Evolutionary conservation across 2,329 filamentous ascomycete species (phyloP).

Genomic region (Chaetomiaceae sp.): DNA sequence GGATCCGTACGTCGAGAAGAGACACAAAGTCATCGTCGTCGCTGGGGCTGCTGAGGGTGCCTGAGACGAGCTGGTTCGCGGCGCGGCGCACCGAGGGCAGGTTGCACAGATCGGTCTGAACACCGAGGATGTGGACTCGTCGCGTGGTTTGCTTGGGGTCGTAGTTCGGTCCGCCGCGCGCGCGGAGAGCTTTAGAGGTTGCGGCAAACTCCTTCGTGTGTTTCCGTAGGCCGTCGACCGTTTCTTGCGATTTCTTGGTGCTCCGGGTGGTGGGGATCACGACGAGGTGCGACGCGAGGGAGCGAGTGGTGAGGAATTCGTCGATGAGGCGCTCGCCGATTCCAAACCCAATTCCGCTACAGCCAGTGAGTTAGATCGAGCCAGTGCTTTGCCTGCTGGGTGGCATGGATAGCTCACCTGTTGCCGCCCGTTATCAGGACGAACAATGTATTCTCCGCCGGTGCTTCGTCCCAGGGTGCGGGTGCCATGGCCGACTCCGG

Average conservation of each 20-base stretch:
- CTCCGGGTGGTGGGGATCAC: slow-evolving; percentile 81
- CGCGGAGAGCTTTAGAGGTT: slow-evolving; percentile 33
- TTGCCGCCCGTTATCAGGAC: slow-evolving; percentile 81
- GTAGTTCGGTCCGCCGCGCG: slow-evolving; percentile 34
- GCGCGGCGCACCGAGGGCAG: slow-evolving; percentile 44
- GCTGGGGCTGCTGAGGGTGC: slow-evolving; percentile 40
- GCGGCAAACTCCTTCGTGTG: slow-evolving; percentile 51
- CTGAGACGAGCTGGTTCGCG: slow-evolving; percentile 40
- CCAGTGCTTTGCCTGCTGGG: neutral
- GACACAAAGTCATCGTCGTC: slow-evolving; percentile 32
- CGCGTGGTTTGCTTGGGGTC: slow-evolving; percentile 38
- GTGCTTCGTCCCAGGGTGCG: slow-evolving; percentile 32
- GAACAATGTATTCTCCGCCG: slow-evolving; percentile 44
- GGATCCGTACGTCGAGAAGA: slow-evolving; percentile 45
- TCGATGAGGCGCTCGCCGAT: slow-evolving; percentile 82
- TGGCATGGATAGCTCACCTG: slow-evolving; percentile 49
- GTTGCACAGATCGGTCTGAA: slow-evolving; percentile 56
- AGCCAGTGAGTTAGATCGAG: slow-evolving; percentile 25
- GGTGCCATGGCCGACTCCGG: slow-evolving; percentile 21
- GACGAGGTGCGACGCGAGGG: slow-evolving; percentile 62
- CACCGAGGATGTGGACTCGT: slow-evolving; percentile 52
- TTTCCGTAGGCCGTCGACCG: slow-evolving; percentile 55
- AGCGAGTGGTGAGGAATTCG: slow-evolving; percentile 70
- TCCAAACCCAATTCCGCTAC: slow-evolving; percentile 78
- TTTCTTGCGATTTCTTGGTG: slow-evolving; percentile 65